Conservation (phyloP, 2,329 filamentous ascomycete species). For the Colletotrichum abscissum region DNA sequence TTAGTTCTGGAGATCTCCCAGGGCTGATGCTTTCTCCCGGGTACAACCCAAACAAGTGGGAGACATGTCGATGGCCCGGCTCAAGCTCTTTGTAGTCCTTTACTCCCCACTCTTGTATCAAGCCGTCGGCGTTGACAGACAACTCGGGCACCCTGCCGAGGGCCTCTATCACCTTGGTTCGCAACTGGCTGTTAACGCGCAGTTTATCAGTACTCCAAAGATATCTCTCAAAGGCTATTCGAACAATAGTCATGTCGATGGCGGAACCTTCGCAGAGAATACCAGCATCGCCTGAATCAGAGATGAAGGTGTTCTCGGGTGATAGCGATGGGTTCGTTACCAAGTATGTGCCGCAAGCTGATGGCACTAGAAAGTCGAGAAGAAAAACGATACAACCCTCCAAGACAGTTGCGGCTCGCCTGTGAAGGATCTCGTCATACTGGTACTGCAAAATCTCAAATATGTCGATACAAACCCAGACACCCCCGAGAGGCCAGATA, state of each 20-base stretch:
- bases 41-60: slow-evolving; percentile 60
- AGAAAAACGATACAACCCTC: slow-evolving; percentile 45
- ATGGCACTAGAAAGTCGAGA: slow-evolving; percentile 42
- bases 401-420: slow-evolving; percentile 41
- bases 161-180: slow-evolving; percentile 2
- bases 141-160: slow-evolving; percentile 38
- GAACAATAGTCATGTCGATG: slow-evolving; percentile 53
- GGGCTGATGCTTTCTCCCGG: slow-evolving; percentile 48
- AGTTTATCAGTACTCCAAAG: slow-evolving; percentile 39
- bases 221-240: slow-evolving; percentile 37
- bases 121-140: slow-evolving; percentile 40
- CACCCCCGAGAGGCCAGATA: slow-evolving; percentile 53
- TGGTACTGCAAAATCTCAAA: slow-evolving; percentile 50
- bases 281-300: slow-evolving; percentile 47
- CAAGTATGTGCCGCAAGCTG: slow-evolving; percentile 40
- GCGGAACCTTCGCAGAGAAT: slow-evolving; percentile 55
- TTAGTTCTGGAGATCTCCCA: slow-evolving; percentile 31
- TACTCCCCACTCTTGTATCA: slow-evolving; percentile 58
- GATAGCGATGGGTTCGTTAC: slow-evolving; percentile 42
- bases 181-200: slow-evolving; percentile 3
- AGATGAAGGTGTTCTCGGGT: slow-evolving; percentile 41
- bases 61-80: slow-evolving; percentile 62
- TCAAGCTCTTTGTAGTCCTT: slow-evolving; percentile 53
- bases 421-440: slow-evolving; percentile 44
- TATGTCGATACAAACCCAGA: slow-evolving; percentile 53